Base-by-base conservation (phyloP, 306 rosid genomes). In the Mucuna pruriens region DNA sequence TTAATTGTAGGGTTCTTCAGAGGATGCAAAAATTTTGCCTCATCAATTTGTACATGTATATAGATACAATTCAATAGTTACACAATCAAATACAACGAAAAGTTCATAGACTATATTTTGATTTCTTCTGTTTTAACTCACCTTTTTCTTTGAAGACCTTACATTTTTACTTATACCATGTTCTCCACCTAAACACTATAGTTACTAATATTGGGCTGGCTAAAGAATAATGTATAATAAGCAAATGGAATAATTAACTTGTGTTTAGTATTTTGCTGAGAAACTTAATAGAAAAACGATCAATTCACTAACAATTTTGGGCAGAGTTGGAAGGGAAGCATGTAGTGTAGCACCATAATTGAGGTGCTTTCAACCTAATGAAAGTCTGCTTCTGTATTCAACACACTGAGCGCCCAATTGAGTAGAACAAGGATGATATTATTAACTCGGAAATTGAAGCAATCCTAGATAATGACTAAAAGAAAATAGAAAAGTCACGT, bases 71-170 rank as follows among this genome's bases (percentile, higher is more conserved):
- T 10, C 31, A 19, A 34, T 68, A 62, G 60, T 7, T 36, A 25
- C 44, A 38, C 71, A 84, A 58, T 77, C 49, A 77, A 75, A 69
- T 80, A 55, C 72, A 80, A 46, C 6, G 17, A 82, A 15, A 72
- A 17, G n/a, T 25, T 76, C 57, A 22, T 4, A n/a, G 29, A 44
- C 61, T 22, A 40, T 25, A 23, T 48, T 62, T 45, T 19, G 25
- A 7, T 39, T 9, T 64, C 61, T 42, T 51, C 31, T n/a, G 20
- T 33, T 17, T 33, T 3, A 51, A 17, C 12, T 33, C 34, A 17
- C 6, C 48, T 33, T 20, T 67, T 12, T 23, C 9, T n/a, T 16
- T 16, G 0, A 12, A 62, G 22, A 62, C 44, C 13, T 0, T 62
- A 2, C 42, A 13, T 61, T 26, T n/a, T n/a, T 58, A 58, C 12